Evolutionary conservation across 768 basidiomycete genomes (phyloP).

Genomic region (Tulasnella sp.): DNA sequence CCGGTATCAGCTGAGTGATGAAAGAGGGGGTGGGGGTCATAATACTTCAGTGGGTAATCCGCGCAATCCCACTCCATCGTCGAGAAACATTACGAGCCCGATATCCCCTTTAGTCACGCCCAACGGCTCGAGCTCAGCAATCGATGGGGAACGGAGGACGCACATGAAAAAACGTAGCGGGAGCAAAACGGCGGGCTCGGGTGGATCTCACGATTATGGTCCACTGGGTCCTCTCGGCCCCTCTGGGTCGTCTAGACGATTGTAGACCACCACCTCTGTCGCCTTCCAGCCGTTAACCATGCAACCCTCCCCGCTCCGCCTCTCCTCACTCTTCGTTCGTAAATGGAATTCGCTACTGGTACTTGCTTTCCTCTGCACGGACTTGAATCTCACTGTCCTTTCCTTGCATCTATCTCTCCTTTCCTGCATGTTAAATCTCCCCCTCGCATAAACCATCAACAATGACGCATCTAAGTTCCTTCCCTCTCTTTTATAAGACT

Average conservation of each 20-base stretch:
- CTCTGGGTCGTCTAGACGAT: background rate
- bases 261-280: background rate
- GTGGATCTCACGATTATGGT: background rate
- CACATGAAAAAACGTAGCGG: slow-evolving; percentile 33
- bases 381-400: no score
- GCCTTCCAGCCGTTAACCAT: background rate
- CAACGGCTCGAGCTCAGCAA: slow-evolving; percentile 30
- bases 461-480: background rate
- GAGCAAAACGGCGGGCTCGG: slow-evolving; percentile 11
- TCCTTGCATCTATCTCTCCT: background rate
- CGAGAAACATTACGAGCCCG: slow-evolving; percentile 21
- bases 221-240: slow-evolving; percentile 9
- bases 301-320: background rate
- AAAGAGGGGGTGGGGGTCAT: background rate
- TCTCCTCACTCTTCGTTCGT: background rate
- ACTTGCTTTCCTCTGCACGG: background rate
- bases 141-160: slow-evolving; percentile 29
- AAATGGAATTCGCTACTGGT: background rate
- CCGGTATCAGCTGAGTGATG: slow-evolving; percentile 48
- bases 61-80: background rate
- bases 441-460: background rate
- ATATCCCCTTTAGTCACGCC: slow-evolving; percentile 31
- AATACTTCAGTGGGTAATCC: slow-evolving; percentile 10
- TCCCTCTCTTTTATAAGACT: background rate
- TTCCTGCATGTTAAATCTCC: background rate